These are phyloP conservation scores for Exophiala aquamarina DNA, from an alignment of 2,329 filamentous ascomycete genomes.

Conservation along the genomic window DNA sequence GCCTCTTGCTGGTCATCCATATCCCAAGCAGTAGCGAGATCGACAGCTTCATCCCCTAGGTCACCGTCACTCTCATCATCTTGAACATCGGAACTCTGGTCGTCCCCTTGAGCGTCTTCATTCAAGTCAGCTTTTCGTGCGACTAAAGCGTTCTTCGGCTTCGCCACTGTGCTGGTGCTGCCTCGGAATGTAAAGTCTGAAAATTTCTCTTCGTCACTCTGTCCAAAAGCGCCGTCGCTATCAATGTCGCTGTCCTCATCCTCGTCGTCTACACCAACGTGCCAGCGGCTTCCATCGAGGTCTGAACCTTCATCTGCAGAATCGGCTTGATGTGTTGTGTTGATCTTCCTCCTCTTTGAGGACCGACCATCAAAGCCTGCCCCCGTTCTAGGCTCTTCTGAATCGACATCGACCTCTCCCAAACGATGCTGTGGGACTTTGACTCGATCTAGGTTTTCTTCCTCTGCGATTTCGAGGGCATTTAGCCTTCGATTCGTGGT, in stretches of 20 bases:
- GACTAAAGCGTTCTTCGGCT: conserved; percentile 18
- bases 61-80: conserved; percentile 60
- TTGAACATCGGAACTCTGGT: conserved; percentile 36
- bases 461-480: conserved; percentile 65
- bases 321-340: conserved; percentile 36
- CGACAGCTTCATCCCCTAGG: conserved; percentile 62
- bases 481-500: conserved; percentile 52
- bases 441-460: conserved; percentile 52
- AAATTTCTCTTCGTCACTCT: conserved; percentile 83
- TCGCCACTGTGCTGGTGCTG: conserved; percentile 35
- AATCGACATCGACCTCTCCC: conserved; percentile 55
- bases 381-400: conserved; percentile 45
- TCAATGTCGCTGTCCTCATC: conserved; percentile 70
- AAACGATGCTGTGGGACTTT: conserved; percentile 59
- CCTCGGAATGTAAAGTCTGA: conserved; percentile 71
- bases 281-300: conserved; percentile 83
- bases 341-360: conserved; percentile 34
- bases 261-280: conserved; percentile 67
- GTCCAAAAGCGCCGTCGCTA: conserved; percentile 80
- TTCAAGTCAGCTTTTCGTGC: conserved; percentile 48
- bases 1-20: conserved; percentile 53
- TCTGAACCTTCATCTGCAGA: conserved; percentile 66
- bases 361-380: conserved; percentile 35
- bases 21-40: conserved; percentile 63
- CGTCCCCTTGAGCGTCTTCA: conserved; percentile 47